phyloP scores from a whole-genome alignment of 2,329 filamentous ascomycete genomes.

The Dactylellina sp. region DNA sequence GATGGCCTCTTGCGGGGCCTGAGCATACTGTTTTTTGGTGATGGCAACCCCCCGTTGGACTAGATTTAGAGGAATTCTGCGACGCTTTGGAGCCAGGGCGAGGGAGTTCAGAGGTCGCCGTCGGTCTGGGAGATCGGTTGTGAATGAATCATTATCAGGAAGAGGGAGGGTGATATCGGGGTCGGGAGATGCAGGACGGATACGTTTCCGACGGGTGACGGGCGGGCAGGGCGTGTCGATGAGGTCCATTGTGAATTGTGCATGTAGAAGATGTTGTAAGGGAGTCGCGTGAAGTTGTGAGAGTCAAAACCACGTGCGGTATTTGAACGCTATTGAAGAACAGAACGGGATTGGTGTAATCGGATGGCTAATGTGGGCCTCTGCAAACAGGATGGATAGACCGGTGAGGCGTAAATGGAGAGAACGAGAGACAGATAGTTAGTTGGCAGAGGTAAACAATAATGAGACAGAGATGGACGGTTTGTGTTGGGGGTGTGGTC shows the following conservation, averaged over 20 bases:
- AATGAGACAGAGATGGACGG: neutral
- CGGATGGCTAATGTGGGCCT: too few species aligned
- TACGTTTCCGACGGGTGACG: slow-evolving; percentile 33
- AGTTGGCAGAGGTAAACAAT: slow-evolving; percentile 11
- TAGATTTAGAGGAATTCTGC: slow-evolving; percentile 34
- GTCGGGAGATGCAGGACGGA: slow-evolving; percentile 33
- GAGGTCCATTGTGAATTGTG: slow-evolving; percentile 35
- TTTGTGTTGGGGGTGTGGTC: slow-evolving; percentile 18
- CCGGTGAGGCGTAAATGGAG: neutral
- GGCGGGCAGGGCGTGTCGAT: slow-evolving; percentile 48
- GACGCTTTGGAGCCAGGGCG: slow-evolving; percentile 36
- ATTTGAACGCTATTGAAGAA: too few species aligned
- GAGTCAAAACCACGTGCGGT: too few species aligned
- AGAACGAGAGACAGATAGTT: neutral
- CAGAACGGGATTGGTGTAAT: neutral
- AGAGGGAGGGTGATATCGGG: slow-evolving; percentile 18
- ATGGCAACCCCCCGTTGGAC: slow-evolving; percentile 8
- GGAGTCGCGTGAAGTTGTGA: slow-evolving; percentile 3
- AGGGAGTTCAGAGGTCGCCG: slow-evolving; percentile 32
- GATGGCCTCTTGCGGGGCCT: neutral
- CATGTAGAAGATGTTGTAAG: neutral
- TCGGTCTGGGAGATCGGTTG: slow-evolving; percentile 2
- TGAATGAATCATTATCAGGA: slow-evolving; percentile 21
- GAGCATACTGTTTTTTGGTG: slow-evolving; percentile 8
- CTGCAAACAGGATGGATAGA: too few species aligned